These are phyloP conservation scores for Pythium grandisporangium DNA, from an alignment of 352 stramenopile species.

Conservation along the genomic window DNA sequence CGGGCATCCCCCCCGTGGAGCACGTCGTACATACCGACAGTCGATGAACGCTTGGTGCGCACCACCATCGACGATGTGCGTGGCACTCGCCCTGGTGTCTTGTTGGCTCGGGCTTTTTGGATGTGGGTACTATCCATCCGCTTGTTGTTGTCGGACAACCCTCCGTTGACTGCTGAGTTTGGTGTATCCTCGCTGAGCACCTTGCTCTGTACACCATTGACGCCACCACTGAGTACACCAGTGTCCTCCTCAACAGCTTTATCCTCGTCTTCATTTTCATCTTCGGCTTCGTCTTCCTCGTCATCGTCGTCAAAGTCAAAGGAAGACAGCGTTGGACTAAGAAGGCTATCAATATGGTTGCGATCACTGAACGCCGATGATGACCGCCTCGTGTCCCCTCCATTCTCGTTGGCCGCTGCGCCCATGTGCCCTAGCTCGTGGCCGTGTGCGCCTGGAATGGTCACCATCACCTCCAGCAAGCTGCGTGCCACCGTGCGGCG, in stretches of 20 bases:
- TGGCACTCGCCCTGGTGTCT: no score
- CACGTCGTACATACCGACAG: slow-evolving; percentile 24
- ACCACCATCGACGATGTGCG: no score
- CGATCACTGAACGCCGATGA: slow-evolving; percentile 35
- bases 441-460: not conserved
- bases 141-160: no score
- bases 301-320: slow-evolving; percentile 82
- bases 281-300: slow-evolving; percentile 14
- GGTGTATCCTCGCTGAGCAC: not conserved
- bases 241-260: not conserved
- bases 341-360: slow-evolving; percentile 48
- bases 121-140: no score
- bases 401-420: slow-evolving; percentile 1
- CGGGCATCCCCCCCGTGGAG: not conserved
- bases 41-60: slow-evolving; percentile 43
- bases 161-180: not conserved
- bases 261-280: slow-evolving; percentile 3
- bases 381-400: slow-evolving; percentile 18
- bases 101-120: slow-evolving; percentile 4
- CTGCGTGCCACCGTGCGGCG: slow-evolving; percentile 55
- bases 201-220: no score
- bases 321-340: slow-evolving; percentile 77
- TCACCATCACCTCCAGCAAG: slow-evolving; percentile 52
- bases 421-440: not conserved
- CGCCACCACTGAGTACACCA: no score